A percentile compares a stretch with the other conserved stretches of the same genome.
These are phyloP conservation scores for Fusarium tuaranense DNA, from an alignment of 2,329 filamentous ascomycete genomes.

Conservation along the genomic window DNA sequence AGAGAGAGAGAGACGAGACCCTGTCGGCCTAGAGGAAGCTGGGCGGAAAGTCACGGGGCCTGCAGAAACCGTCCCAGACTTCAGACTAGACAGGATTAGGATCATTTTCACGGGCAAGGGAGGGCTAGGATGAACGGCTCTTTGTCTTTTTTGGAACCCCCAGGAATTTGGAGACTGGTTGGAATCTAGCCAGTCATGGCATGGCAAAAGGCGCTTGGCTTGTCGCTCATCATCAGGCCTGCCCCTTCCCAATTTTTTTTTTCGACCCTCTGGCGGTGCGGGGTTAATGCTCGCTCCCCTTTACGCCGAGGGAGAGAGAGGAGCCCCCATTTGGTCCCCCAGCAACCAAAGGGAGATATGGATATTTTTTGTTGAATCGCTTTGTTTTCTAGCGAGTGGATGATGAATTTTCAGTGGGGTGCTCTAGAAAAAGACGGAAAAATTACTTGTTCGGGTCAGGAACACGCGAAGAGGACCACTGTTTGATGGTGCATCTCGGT, in stretches of 20 bases:
- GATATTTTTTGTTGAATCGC: background rate
- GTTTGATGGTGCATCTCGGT: background rate
- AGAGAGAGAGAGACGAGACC: background rate
- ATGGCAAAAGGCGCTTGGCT: conserved; percentile 5
- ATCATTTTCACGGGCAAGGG: background rate
- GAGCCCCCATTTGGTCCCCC: conserved; percentile 17
- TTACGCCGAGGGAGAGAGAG: conserved; percentile 39
- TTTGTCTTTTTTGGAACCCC: conserved; percentile 1
- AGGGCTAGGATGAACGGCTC: conserved; percentile 37
- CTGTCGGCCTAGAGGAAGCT: conserved; percentile 40
- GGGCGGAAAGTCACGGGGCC: conserved; percentile 34
- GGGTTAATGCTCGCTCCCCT: conserved; percentile 42
- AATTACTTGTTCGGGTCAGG: conserved; percentile 3
- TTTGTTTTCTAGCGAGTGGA: background rate
- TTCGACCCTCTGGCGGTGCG: conserved; percentile 25
- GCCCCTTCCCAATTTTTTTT: background rate
- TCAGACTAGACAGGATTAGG: conserved; percentile 16
- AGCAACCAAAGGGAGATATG: conserved; percentile 14
- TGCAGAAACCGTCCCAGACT: background rate
- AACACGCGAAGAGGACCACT: conserved; percentile 12
- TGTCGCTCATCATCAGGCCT: background rate
- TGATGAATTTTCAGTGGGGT: background rate
- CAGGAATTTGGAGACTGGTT: conserved; percentile 31
- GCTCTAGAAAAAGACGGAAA: background rate
- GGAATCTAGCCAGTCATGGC: conserved; percentile 17